A percentile compares a stretch with the other conserved stretches of the same genome.
These are phyloP conservation scores for Passiflora organensis DNA, from an alignment of 345 rosid genomes.

Conservation along the genomic window DNA sequence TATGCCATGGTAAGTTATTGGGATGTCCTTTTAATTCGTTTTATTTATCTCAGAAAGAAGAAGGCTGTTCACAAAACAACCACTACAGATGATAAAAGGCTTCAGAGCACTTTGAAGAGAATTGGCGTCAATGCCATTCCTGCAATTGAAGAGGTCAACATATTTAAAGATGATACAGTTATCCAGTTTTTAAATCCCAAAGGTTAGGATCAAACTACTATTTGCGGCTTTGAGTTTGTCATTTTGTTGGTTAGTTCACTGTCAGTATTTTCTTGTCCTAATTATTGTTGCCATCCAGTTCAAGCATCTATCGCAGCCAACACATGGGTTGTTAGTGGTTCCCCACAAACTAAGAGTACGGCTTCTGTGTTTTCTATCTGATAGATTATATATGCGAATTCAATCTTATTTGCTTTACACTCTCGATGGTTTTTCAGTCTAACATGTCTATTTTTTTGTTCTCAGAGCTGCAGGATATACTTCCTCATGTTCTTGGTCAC, in stretches of 20 bases:
- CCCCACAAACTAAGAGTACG: constrained; percentile 90
- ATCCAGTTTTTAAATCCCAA: constrained; percentile 85
- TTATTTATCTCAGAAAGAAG: constrained; percentile 65
- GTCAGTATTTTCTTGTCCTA: not conserved
- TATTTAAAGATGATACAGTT: constrained; percentile 90
- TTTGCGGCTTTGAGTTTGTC: not conserved
- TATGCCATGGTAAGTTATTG: too few species aligned
- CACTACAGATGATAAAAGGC: constrained; percentile 93
- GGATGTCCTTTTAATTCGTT: not conserved
- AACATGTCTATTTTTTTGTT: not conserved
- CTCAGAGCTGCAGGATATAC: constrained; percentile 94
- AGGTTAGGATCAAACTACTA: constrained; percentile 35
- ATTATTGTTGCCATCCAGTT: constrained; percentile 39
- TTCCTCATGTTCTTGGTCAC: constrained; percentile 57
- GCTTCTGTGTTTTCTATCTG: not conserved
- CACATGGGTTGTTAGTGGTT: constrained; percentile 96
- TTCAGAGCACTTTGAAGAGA: constrained; percentile 95
- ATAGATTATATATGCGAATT: too few species aligned
- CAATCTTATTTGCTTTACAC: too few species aligned
- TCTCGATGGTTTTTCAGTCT: too few species aligned
- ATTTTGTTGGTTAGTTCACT: not conserved
- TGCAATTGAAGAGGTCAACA: constrained; percentile 91
- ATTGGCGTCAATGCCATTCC: constrained; percentile 92
- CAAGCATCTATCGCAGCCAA: constrained; percentile 93
- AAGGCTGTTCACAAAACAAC: constrained; percentile 98